Conservation (phyloP, 192 early-diverging fungal species). For the Backusella australiensis region DNA sequence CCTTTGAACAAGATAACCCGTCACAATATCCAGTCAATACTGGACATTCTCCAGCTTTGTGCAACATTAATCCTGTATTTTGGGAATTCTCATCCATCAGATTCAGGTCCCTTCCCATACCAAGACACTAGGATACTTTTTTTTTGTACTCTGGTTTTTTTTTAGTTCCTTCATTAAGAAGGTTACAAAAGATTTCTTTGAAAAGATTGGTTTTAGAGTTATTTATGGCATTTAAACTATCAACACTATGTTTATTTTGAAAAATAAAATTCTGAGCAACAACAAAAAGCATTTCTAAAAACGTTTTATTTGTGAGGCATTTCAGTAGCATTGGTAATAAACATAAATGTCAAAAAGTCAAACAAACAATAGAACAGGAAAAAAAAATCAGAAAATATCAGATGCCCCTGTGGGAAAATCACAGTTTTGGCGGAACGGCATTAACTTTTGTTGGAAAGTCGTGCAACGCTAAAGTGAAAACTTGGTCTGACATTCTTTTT, state of each 20-base stretch:
- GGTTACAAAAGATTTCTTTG: not conserved
- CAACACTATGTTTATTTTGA: not conserved
- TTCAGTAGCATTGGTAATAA: not conserved
- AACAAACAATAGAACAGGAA: not conserved
- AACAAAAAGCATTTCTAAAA: not conserved
- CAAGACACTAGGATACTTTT: not conserved
- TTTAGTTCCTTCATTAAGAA: not conserved
- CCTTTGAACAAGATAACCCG: not conserved
- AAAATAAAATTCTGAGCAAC: not conserved
- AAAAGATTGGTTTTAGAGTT: not conserved
- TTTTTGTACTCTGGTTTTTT: slow-evolving; percentile 3
- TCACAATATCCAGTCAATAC: not conserved
- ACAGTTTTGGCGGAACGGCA: not conserved
- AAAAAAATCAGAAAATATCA: slow-evolving; percentile 4
- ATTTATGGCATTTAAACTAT: not conserved
- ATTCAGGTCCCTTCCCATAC: not conserved
- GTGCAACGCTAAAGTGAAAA: not conserved
- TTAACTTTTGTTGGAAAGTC: not conserved
- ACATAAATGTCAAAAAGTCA: not conserved
- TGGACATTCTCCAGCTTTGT: not conserved
- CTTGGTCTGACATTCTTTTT: slow-evolving; percentile 4
- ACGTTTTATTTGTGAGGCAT: not conserved
- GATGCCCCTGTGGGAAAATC: not conserved
- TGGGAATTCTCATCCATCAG: not conserved
- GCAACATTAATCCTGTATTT: not conserved